Evolutionary conservation across 768 basidiomycete species (phyloP).

Genomic region (Rhodotorula sphaerocarpa): DNA sequence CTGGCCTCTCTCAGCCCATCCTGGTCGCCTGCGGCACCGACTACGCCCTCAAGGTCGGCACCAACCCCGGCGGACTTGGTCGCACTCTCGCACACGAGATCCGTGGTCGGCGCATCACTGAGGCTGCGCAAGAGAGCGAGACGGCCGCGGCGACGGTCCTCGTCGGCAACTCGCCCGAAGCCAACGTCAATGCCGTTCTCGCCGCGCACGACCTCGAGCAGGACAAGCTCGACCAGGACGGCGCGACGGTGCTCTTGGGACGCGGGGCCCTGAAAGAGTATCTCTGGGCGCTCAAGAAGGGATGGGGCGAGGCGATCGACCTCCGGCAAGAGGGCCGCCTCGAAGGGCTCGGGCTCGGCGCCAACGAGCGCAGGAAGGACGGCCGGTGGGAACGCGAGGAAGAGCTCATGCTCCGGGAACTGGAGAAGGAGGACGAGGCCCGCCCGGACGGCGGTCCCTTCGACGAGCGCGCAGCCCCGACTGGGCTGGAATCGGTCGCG

Average conservation of each 20-base stretch:
- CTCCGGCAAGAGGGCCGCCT: conserved; percentile 53
- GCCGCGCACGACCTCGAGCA: conserved; percentile 47
- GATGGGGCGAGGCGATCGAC: conserved; percentile 58
- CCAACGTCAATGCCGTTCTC: conserved; percentile 51
- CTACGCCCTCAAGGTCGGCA: conserved; percentile 72
- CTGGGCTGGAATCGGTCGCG: conserved; percentile 39
- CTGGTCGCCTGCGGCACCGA: conserved; percentile 90
- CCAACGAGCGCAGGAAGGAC: conserved; percentile 53
- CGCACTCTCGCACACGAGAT: conserved; percentile 65
- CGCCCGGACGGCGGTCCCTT: conserved; percentile 32
- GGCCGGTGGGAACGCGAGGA: conserved; percentile 60
- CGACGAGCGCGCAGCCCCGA: conserved; percentile 31
- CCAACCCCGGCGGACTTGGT: conserved; percentile 78
- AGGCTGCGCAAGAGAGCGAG: conserved; percentile 47
- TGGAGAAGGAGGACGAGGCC: conserved; percentile 44
- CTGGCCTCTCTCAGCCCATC: conserved; percentile 57
- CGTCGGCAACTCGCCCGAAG: conserved; percentile 39
- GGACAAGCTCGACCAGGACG: conserved; percentile 50
- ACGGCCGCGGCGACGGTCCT: conserved; percentile 42
- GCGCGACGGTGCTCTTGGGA: conserved; percentile 77
- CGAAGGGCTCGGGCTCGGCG: conserved; percentile 41
- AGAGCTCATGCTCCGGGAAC: conserved; percentile 73
- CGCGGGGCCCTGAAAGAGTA: conserved; percentile 91
- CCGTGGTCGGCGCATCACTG: conserved; percentile 59
- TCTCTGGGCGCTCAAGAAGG: conserved; percentile 71